Conservation (phyloP, 495 filamentous ascomycete genomes). For the Podospora comata region DNA sequence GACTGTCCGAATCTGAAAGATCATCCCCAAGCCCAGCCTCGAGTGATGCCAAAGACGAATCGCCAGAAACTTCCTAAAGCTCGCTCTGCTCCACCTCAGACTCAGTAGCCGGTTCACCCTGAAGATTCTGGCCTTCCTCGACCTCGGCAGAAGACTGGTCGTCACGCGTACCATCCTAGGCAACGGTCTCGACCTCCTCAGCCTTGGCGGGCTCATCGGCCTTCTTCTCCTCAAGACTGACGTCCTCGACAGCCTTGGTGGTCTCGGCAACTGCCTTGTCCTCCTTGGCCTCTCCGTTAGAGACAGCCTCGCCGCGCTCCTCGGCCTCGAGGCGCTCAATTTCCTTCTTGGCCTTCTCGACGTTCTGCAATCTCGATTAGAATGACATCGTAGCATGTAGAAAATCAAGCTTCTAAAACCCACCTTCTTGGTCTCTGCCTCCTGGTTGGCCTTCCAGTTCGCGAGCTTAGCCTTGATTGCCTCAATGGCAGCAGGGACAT, state of each 20-base stretch:
- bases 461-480: conserved; percentile 88
- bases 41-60: no score
- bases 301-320: conserved; percentile 40
- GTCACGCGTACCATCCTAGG: conserved; percentile 2
- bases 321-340: conserved; percentile 60
- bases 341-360: conserved; percentile 68
- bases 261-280: conserved; percentile 48
- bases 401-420: conserved; percentile 28
- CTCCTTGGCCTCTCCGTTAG: conserved; percentile 38
- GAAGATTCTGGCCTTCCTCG: not conserved
- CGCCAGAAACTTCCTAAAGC: not conserved
- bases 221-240: conserved; percentile 9
- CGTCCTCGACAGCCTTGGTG: conserved; percentile 18
- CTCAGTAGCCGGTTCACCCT: not conserved
- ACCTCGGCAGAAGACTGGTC: not conserved
- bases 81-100: not conserved
- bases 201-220: conserved; percentile 7
- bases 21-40: no score
- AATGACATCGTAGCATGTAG: not conserved
- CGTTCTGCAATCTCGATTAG: conserved; percentile 51
- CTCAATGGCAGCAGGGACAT: conserved; percentile 73
- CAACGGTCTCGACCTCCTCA: conserved; percentile 14
- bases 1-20: no score
- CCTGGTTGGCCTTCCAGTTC: conserved; percentile 91
- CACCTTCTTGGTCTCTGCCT: conserved; percentile 87